Base-by-base conservation (phyloP, 345 rosid genomes). In the Euphorbia pulcherrima region DNA sequence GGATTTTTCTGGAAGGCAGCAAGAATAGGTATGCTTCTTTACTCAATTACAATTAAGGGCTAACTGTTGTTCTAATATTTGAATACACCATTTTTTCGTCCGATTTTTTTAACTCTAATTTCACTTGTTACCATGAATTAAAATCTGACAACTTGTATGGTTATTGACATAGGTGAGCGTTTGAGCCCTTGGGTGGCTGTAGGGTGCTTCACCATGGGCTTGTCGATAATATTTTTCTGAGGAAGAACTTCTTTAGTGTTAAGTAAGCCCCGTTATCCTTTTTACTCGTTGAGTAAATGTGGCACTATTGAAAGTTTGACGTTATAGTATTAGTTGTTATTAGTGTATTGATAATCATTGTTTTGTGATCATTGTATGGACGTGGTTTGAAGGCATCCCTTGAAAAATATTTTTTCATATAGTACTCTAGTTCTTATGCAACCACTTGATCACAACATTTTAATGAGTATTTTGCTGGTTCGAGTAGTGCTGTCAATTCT, bases 1-100 rank as follows among this genome's bases (percentile, higher is more conserved):
- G 96, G 95, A 53, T 89, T 94, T 78, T 88, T 94, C 70, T 91
- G 97, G 99, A 94, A 94, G 82, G 97, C 97, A 58, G 96, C 96
- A 72, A 89, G 99, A 82, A 89, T 94, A 85, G 99, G 99, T 90
- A 71, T 5, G 78, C 60, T 65, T 68, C n/a, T 67, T 69, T 30
- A 23, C 64, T 27, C 20, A 16, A 10, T 29, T 41, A 29, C 40
- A 23, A 1, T 16, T 37, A 4, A 12, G 30, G 33, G 17, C 8
- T 56, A 9, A 11, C n/a, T 47, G 1, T 18, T 47, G 51, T 47
- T 18, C 51, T 47, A 47, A 14, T 3, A 50, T 1, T n/a, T n/a
- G 16, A 50, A n/a, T 53, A 23, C 57, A 21, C 23, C 23, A 53
- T 8, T 53, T 39, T 53, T 14, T 53, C 57, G 23, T 53, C 0